phyloP scores from a whole-genome alignment of 208 protist genomes.

The Wallacemonas sp. region DNA sequence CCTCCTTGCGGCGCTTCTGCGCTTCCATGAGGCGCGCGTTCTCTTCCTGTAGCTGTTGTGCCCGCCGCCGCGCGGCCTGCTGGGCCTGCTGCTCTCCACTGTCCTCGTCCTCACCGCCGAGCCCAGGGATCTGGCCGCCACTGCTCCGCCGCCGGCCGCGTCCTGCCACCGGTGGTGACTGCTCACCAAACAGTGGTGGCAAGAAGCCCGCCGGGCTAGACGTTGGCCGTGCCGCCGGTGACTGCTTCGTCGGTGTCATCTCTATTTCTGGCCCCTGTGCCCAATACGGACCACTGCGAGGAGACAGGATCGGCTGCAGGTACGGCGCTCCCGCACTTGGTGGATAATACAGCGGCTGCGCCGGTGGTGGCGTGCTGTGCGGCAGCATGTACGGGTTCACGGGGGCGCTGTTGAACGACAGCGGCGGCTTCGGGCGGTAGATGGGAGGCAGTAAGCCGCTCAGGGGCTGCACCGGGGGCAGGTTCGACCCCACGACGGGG shows the following conservation, averaged over 20 bases:
- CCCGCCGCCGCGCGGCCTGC: slow-evolving; percentile 35
- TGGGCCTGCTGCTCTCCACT: slow-evolving; percentile 26
- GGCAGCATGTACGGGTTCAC: not conserved
- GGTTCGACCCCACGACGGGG: slow-evolving; percentile 16
- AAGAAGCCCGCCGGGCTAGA: not conserved
- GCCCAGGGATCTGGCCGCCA: slow-evolving; percentile 9
- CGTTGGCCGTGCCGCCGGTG: not conserved
- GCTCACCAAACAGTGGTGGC: not conserved
- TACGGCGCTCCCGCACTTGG: not conserved
- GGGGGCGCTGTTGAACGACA: slow-evolving; percentile 23
- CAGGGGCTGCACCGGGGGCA: slow-evolving; percentile 22
- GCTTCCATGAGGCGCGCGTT: slow-evolving; percentile 66
- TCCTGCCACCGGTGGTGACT: not conserved
- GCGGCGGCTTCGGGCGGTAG: slow-evolving; percentile 38
- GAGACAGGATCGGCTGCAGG: not conserved
- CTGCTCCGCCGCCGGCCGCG: not conserved
- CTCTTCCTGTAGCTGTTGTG: slow-evolving; percentile 69
- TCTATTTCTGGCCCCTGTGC: not conserved
- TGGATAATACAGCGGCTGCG: slow-evolving; percentile 6
- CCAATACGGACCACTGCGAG: not conserved
- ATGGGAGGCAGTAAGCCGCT: slow-evolving; percentile 32
- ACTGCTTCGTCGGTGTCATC: slow-evolving; percentile 6
- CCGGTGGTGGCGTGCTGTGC: not conserved
- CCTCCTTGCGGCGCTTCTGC: slow-evolving; percentile 39
- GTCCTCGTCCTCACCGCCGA: slow-evolving; percentile 20